Conservation (phyloP, 306 rosid genomes). For the Acmispon strigosus region DNA sequence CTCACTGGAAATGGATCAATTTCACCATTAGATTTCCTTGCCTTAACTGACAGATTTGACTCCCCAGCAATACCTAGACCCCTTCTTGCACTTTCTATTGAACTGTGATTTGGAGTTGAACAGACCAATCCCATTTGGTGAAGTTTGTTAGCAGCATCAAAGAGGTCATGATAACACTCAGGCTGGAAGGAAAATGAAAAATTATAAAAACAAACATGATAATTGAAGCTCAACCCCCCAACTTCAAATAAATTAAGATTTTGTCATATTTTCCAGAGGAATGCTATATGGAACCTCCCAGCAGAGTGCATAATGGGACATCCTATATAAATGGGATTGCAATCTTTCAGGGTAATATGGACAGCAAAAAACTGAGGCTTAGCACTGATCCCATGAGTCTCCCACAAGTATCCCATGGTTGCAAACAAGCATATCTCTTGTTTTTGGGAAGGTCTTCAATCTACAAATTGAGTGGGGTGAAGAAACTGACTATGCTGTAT, state of each 20-base stretch:
- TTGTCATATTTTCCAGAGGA: too few relatives aligned
- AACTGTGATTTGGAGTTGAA: constrained; percentile 72
- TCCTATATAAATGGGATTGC: not conserved
- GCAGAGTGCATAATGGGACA: constrained; percentile 13
- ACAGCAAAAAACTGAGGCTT: constrained; percentile 70
- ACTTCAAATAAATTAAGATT: too few relatives aligned
- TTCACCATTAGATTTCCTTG: constrained; percentile 41
- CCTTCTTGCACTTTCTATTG: constrained; percentile 48
- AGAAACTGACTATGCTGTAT: too few relatives aligned
- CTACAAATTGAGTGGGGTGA: too few relatives aligned
- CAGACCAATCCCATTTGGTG: constrained; percentile 82
- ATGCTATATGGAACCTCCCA: not conserved
- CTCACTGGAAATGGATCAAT: constrained; percentile 45
- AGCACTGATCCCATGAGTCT: too few relatives aligned
- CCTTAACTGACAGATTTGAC: constrained; percentile 47
- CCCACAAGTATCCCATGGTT: too few relatives aligned
- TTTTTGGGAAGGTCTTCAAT: too few relatives aligned
- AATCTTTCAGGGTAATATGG: constrained; percentile 2
- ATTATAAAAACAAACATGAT: not conserved
- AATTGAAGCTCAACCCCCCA: too few relatives aligned
- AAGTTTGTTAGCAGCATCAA: constrained; percentile 90
- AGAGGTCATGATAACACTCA: constrained; percentile 87
- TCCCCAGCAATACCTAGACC: constrained; percentile 32
- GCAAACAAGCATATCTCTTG: too few relatives aligned
- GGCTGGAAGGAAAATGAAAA: constrained; percentile 44